A percentile compares a stretch with the other conserved stretches of the same genome.
These are phyloP conservation scores for Penicillium nucicola DNA, from an alignment of 495 filamentous ascomycete species.

Conservation along the genomic window DNA sequence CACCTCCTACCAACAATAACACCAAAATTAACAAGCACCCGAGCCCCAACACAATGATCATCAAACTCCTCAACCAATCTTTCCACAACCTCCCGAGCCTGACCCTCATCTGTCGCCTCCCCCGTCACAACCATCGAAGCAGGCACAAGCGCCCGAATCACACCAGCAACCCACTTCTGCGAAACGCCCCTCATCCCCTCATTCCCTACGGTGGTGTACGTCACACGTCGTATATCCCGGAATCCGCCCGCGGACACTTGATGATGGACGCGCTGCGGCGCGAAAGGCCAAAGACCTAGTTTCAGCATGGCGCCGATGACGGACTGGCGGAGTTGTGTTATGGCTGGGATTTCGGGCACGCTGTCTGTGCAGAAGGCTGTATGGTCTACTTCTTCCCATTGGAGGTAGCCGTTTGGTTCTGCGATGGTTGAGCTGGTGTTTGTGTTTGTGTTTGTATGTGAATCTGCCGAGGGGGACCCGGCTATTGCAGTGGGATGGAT, in stretches of 20 bases:
- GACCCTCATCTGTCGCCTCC: conserved; percentile 5
- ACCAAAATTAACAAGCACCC: conserved; percentile 17
- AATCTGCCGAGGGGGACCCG: too few relatives aligned
- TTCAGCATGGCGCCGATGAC: conserved; percentile 13
- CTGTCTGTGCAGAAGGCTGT: conserved; percentile 15
- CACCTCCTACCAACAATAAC: conserved; percentile 18
- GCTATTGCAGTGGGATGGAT: too few relatives aligned
- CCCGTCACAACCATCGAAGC: conserved; percentile 14
- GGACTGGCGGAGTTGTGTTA: conserved; percentile 5
- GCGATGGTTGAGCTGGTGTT: too few relatives aligned
- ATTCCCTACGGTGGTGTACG: conserved; percentile 11
- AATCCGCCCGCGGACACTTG: conserved; percentile 7
- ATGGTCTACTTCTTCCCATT: conserved; percentile 35
- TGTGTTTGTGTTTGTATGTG: too few relatives aligned
- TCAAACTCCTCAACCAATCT: conserved; percentile 16
- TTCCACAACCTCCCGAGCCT: conserved; percentile 17
- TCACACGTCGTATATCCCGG: conserved; percentile 5
- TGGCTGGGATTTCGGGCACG: conserved; percentile 5
- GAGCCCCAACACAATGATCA: conserved; percentile 7
- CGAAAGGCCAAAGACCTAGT: conserved; percentile 12
- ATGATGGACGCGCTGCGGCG: conserved; percentile 11
- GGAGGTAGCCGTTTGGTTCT: conserved; percentile 35
- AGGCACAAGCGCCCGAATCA: conserved; percentile 14
- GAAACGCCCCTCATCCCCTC: conserved; percentile 9
- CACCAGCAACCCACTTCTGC: conserved; percentile 13